These are phyloP conservation scores for Mucor racemosus DNA, from an alignment of 371 early-diverging fungal species.

Conservation along the genomic window DNA sequence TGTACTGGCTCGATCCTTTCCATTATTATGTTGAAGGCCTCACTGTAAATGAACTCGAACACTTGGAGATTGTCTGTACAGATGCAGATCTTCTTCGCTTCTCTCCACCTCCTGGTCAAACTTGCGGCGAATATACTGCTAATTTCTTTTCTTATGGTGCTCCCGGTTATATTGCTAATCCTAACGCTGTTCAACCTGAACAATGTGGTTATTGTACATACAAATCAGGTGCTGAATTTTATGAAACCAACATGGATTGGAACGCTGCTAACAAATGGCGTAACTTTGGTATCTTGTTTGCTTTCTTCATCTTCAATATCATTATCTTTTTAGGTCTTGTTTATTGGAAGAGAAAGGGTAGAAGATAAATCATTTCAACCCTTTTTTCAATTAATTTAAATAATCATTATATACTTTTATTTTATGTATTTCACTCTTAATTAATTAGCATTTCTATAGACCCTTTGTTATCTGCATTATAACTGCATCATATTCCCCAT, in stretches of 20 bases:
- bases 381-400: too few species aligned
- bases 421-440: not conserved
- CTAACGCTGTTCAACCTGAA: constrained; percentile 41
- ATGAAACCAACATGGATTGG: constrained; percentile 22
- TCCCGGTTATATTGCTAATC: constrained; percentile 60
- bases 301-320: constrained; percentile 56
- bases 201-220: constrained; percentile 70
- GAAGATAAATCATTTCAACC: constrained; percentile 21
- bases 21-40: constrained; percentile 72
- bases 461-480: not conserved
- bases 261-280: constrained; percentile 64
- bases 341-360: constrained; percentile 28
- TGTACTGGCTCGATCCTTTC: constrained; percentile 74
- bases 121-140: constrained; percentile 61
- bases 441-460: not conserved
- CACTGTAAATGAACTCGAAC: constrained; percentile 64
- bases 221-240: constrained; percentile 58
- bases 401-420: not conserved
- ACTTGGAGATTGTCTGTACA: constrained; percentile 50
- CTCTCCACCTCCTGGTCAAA: constrained; percentile 57
- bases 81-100: constrained; percentile 52
- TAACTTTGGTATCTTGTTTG: constrained; percentile 65
- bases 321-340: constrained; percentile 35
- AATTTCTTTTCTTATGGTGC: constrained; percentile 46
- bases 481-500: not conserved